phyloP scores from a whole-genome alignment of 73 alveolate species.

The Effrenium voratum region DNA sequence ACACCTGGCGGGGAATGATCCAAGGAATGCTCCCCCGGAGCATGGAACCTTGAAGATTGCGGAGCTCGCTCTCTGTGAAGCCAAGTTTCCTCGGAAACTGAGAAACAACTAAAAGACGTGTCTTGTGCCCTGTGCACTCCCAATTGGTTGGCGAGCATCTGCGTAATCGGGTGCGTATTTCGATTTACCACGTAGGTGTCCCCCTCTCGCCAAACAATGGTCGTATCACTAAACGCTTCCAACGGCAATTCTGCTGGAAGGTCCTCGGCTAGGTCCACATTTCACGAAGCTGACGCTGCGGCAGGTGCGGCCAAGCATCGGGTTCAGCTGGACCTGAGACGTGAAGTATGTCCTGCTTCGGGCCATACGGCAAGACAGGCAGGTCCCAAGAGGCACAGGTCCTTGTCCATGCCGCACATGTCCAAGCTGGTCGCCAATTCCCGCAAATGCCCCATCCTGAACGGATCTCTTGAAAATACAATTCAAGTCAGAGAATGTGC shows the following conservation, averaged over 20 bases:
- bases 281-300: background rate
- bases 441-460: conserved; percentile 76
- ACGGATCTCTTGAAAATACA: background rate
- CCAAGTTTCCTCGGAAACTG: background rate
- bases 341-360: background rate
- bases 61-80: conserved; percentile 9
- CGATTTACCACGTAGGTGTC: conserved; percentile 49
- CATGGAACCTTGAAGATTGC: background rate
- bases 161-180: background rate
- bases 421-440: conserved; percentile 54
- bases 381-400: background rate
- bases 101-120: background rate
- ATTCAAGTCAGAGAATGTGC: too few species aligned
- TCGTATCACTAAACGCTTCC: conserved; percentile 11
- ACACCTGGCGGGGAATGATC: conserved; percentile 1
- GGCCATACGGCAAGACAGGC: background rate
- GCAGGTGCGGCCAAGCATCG: background rate
- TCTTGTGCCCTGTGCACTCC: background rate
- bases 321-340: conserved; percentile 23
- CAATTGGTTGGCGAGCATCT: background rate
- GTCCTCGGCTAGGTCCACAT: background rate
- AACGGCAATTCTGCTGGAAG: background rate
- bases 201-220: conserved; percentile 22
- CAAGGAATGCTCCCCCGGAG: background rate
- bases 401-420: conserved; percentile 82